Conservation (phyloP, 768 basidiomycete species). For the Suillus luteus region DNA sequence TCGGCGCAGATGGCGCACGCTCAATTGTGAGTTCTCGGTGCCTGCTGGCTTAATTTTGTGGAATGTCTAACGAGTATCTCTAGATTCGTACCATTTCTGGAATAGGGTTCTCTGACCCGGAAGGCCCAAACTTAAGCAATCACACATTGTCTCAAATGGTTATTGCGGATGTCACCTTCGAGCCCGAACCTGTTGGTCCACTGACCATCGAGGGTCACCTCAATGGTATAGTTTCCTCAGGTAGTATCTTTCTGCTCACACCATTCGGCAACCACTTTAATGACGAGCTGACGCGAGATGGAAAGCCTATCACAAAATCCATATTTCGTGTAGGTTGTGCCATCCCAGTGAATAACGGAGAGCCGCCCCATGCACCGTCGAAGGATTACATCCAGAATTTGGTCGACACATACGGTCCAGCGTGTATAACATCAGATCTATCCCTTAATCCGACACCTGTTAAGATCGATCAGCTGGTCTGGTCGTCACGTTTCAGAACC, state of each 20-base stretch:
- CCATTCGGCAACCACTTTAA: conserved; percentile 31
- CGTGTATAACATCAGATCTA: conserved; percentile 5
- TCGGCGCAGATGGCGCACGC: conserved; percentile 53
- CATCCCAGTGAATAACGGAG: conserved; percentile 33
- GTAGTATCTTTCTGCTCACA: conserved; percentile 34
- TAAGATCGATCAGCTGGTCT: conserved; percentile 36
- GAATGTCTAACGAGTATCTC: neutral
- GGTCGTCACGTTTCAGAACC: conserved; percentile 45
- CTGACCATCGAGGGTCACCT: conserved; percentile 17
- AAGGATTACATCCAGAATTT: conserved; percentile 7
- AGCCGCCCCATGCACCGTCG: conserved; percentile 27
- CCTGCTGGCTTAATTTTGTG: neutral
- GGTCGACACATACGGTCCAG: conserved; percentile 1
- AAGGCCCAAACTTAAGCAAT: conserved; percentile 25
- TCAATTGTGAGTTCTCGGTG: conserved; percentile 38
- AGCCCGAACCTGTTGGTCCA: conserved; percentile 24
- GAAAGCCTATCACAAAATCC: conserved; percentile 4
- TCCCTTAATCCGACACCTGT: conserved; percentile 26
- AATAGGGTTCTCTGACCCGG: conserved; percentile 48
- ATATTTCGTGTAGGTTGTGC: conserved; percentile 41
- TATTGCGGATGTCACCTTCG: conserved; percentile 48
- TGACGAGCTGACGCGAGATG: neutral
- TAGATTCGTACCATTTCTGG: conserved; percentile 46
- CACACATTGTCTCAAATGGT: conserved; percentile 39
- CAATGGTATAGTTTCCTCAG: conserved; percentile 22